Evolutionary conservation across 1,139 yeast genomes (phyloP), one percentile per base, ranked within the genome.

Genomic region (Magnusiomyces paraingens): DNA sequence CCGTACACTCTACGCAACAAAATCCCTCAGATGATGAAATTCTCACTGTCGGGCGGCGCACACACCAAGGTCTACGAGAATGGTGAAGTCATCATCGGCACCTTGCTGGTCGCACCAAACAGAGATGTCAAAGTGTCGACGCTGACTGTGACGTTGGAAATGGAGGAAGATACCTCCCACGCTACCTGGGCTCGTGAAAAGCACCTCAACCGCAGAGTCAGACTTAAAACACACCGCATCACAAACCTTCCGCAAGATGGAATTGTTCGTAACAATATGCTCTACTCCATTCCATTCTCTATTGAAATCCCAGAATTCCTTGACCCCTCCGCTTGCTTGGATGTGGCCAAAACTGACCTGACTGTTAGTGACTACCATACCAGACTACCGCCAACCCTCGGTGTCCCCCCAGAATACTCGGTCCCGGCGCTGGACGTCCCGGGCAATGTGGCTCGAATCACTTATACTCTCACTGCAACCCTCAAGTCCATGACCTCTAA

Each of bases 61-160:
- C 21, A 18, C 26, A 35, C 18, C 21, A 32, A 26, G 32, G 32
- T 26, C 32, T 26, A 26, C 32, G 15, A 14, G 6, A 36, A 35
- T 15, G 49, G 49, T 41, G 49, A 46, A 6, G n/a, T 22, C 14
- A 20, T 46, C 29, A 35, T 46, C 21, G 49, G 49, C 17, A 35
- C 41, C 15, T 15, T 46, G 15, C 20, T 15, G 2, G 22, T 46
- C 12, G 22, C 49, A 10, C 40, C 49, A 2, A 15, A 39, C 20
- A 35, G 12, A 6, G 36, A 12, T 12, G 36, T 46, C 17, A 6
- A 46, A 5, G 36, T 35, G 10, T 21, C 35, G 6, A 18, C 49
- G 14, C 18, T 46, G 6, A 17, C 49, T 3, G 20, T 46, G 11
- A 12, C 21, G 10, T 26, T 46, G 5, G 40, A 46, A n/a, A 40